phyloP scores from a whole-genome alignment of 1,139 yeast species.

The Saccharomycopsis hybrid region DNA sequence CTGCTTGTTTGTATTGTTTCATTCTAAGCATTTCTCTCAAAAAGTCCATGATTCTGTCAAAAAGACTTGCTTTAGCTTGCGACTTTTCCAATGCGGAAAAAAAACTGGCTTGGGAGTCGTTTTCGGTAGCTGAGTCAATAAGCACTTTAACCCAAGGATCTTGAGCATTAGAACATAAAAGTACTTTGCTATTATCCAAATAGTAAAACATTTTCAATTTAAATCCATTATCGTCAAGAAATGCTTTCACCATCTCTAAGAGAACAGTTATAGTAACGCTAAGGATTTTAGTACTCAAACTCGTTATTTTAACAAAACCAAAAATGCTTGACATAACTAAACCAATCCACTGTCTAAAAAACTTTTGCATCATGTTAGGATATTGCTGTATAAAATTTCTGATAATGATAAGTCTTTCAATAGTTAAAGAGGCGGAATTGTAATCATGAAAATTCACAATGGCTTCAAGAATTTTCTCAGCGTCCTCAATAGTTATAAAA shows the following conservation, averaged over 20 bases:
- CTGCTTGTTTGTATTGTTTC: background rate
- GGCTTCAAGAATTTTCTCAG: slow-evolving; percentile 13
- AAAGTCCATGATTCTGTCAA: too few relatives aligned
- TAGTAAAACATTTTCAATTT: slow-evolving; percentile 7
- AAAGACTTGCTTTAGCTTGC: too few relatives aligned
- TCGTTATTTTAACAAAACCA: background rate
- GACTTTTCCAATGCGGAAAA: too few relatives aligned
- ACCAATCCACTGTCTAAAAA: slow-evolving; percentile 9
- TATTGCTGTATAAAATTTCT: slow-evolving; percentile 11
- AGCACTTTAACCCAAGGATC: too few relatives aligned
- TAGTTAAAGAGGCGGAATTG: slow-evolving; percentile 6
- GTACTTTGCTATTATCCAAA: background rate
- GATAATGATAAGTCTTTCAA: slow-evolving; percentile 10
- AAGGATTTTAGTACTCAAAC: slow-evolving; percentile 6
- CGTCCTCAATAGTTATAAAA: slow-evolving; percentile 7
- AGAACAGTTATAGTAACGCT: slow-evolving; percentile 1
- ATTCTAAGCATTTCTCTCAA: background rate
- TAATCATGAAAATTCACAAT: slow-evolving; percentile 4
- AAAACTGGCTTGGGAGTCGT: too few relatives aligned
- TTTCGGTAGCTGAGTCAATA: too few relatives aligned
- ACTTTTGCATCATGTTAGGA: slow-evolving; percentile 13
- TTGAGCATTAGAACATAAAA: too few relatives aligned
- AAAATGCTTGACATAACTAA: slow-evolving; percentile 3
- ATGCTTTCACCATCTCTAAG: slow-evolving; percentile 11
- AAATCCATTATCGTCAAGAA: slow-evolving; percentile 3